These are phyloP conservation scores for Xylaria curta DNA, from an alignment of 495 filamentous ascomycete genomes.

Conservation along the genomic window DNA sequence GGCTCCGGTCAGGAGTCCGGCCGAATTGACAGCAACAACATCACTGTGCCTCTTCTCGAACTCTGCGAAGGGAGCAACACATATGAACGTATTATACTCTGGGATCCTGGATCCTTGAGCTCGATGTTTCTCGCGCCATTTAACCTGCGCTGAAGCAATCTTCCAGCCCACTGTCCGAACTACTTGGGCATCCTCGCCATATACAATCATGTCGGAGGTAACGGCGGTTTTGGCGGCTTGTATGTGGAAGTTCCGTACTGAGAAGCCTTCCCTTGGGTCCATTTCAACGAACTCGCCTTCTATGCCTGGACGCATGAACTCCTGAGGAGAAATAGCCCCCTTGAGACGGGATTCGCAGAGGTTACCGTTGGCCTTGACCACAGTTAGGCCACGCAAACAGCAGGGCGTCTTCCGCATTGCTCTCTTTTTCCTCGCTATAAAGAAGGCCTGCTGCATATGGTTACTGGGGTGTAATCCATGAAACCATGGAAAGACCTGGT, in stretches of 20 bases:
- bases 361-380: conserved; percentile 90
- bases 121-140: conserved; percentile 71
- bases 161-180: conserved; percentile 71
- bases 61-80: conserved; percentile 67
- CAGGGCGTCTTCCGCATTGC: conserved; percentile 73
- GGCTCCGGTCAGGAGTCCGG: conserved; percentile 73
- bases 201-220: conserved; percentile 90
- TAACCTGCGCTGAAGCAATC: conserved; percentile 75
- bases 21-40: conserved; percentile 76
- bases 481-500: conserved; percentile 92
- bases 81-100: conserved; percentile 84
- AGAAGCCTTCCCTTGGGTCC: conserved; percentile 85
- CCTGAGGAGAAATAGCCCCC: conserved; percentile 80
- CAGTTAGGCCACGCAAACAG: conserved; percentile 79
- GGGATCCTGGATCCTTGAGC: conserved; percentile 60
- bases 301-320: conserved; percentile 64
- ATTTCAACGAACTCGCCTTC: conserved; percentile 69
- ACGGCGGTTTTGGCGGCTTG: conserved; percentile 88
- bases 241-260: conserved; percentile 93
- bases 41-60: conserved; percentile 75
- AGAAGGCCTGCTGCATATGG: conserved; percentile 86
- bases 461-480: conserved; percentile 94
- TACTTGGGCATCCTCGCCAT: conserved; percentile 73
- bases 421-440: conserved; percentile 76
- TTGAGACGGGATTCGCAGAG: conserved; percentile 77